These are phyloP conservation scores for Knufia petricola DNA, from an alignment of 2,329 filamentous ascomycete genomes.

Conservation along the genomic window DNA sequence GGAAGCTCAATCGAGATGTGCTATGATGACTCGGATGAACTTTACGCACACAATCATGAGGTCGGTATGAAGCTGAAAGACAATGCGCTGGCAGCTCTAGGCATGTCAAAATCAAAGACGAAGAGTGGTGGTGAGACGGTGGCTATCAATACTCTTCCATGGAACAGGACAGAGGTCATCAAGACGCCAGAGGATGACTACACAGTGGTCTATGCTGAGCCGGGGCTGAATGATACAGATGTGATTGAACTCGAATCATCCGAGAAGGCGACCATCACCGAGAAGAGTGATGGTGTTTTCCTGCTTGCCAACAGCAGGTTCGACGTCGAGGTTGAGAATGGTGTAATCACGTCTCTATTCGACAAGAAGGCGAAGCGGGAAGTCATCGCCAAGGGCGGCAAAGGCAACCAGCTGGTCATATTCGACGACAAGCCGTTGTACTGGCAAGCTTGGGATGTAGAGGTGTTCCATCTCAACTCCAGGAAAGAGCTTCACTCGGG, in stretches of 20 bases:
- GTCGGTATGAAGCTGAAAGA: conserved; percentile 63
- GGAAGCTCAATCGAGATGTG: conserved; percentile 97
- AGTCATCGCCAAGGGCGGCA: conserved; percentile 59
- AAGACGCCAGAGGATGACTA: conserved; percentile 26
- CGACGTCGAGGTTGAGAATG: conserved; percentile 60
- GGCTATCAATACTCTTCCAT: conserved; percentile 78
- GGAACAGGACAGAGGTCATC: conserved; percentile 68
- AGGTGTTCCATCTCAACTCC: conserved; percentile 88
- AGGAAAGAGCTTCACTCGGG: conserved; percentile 63
- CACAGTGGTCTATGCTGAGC: conserved; percentile 38
- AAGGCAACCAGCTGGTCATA: conserved; percentile 84
- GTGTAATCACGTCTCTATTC: conserved; percentile 73
- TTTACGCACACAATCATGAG: conserved; percentile 75
- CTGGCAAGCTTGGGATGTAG: conserved; percentile 97
- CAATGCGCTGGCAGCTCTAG: conserved; percentile 59
- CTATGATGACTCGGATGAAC: conserved; percentile 86
- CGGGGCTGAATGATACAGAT: conserved; percentile 34
- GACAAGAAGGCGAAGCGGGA: conserved; percentile 67
- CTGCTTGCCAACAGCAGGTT: conserved; percentile 71
- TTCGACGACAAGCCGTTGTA: conserved; percentile 96
- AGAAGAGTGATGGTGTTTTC: conserved; percentile 54
- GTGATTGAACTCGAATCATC: conserved; percentile 21
- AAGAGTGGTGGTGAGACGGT: conserved; percentile 41
- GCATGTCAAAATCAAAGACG: conserved; percentile 42
- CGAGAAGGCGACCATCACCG: conserved; percentile 38